Evolutionary conservation across 1,284 basidiomycete species (phyloP).

Genomic region (Puccinia horiana): DNA sequence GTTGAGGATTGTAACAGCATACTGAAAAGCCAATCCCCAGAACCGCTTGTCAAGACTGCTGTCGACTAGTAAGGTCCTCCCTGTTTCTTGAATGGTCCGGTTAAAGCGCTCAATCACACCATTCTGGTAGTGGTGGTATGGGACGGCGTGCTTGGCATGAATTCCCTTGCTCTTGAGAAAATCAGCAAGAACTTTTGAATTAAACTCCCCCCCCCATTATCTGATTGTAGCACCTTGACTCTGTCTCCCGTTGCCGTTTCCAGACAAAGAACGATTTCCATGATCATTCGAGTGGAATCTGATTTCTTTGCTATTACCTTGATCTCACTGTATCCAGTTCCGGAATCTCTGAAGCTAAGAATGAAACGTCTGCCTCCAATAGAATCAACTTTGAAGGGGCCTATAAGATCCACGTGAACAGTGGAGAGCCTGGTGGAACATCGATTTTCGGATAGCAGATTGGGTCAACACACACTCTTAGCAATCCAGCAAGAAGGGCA

Average conservation of each 20-base stretch:
- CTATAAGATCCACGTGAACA: neutral
- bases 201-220: slow-evolving; percentile 10
- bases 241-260: neutral
- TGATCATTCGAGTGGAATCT: no score
- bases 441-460: neutral
- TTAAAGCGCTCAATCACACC: neutral
- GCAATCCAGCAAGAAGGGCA: neutral
- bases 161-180: neutral
- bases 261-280: neutral
- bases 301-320: neutral
- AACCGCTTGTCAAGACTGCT: neutral
- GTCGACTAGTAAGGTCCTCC: neutral
- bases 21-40: neutral
- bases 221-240: neutral
- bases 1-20: neutral
- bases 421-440: neutral
- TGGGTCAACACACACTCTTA: neutral
- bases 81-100: no score
- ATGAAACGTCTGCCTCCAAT: neutral
- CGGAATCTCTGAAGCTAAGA: neutral
- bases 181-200: neutral
- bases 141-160: neutral
- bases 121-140: slow-evolving; percentile 13
- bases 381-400: neutral
- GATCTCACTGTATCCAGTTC: neutral